These are phyloP conservation scores for Echinosphaeria canescens DNA, from an alignment of 2,329 filamentous ascomycete genomes.

Conservation along the genomic window DNA sequence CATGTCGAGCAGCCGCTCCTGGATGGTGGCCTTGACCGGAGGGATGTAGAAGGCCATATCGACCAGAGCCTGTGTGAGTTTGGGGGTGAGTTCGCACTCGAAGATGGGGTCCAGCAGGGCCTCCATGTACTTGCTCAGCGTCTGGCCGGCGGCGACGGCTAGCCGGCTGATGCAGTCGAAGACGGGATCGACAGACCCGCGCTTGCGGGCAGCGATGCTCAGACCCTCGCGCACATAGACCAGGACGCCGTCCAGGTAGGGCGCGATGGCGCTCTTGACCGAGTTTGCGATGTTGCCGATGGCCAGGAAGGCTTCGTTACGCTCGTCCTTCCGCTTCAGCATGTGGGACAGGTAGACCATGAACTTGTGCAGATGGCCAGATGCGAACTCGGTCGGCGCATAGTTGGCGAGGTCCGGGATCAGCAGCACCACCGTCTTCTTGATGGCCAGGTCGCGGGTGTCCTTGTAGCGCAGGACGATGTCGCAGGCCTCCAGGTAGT, in stretches of 20 bases:
- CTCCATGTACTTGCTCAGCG: conserved; percentile 96
- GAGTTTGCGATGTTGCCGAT: conserved; percentile 95
- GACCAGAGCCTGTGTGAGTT: conserved; percentile 83
- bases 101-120: conserved; percentile 90
- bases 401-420: conserved; percentile 90
- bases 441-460: conserved; percentile 69
- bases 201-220: conserved; percentile 50
- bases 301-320: conserved; percentile 84
- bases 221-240: conserved; percentile 86
- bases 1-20: conserved; percentile 85
- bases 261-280: conserved; percentile 83
- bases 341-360: conserved; percentile 93
- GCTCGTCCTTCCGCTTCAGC: conserved; percentile 84
- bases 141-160: conserved; percentile 86
- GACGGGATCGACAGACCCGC: conserved; percentile 52
- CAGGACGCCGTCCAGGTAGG: conserved; percentile 85
- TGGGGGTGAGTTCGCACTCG: conserved; percentile 82
- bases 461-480: conserved; percentile 86
- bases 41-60: conserved; percentile 99
- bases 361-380: conserved; percentile 76
- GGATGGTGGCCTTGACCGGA: conserved; percentile 78
- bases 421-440: conserved; percentile 73
- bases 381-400: conserved; percentile 73
- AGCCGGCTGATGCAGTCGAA: conserved; percentile 97
- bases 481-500: conserved; percentile 83